Evolutionary conservation across 2,329 filamentous ascomycete species (phyloP).

Genomic region (Cladorrhinum sp.): DNA sequence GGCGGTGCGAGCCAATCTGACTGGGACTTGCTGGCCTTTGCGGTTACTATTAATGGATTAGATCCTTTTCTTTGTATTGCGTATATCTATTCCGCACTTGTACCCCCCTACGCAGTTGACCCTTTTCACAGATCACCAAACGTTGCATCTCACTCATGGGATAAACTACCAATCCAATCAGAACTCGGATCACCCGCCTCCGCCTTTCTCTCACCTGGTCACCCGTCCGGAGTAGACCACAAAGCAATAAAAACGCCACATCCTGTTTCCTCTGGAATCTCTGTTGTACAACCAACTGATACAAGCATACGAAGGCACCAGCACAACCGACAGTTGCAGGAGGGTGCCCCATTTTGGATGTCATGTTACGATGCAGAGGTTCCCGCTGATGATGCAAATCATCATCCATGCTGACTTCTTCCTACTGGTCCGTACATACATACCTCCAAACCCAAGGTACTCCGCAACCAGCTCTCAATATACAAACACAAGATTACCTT

Average conservation of each 20-base stretch:
- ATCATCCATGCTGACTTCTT: neutral
- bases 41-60: neutral
- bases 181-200: neutral
- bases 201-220: neutral
- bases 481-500: no score
- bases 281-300: neutral
- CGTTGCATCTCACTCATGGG: neutral
- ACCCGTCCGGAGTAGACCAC: neutral
- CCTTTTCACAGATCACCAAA: neutral
- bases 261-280: neutral
- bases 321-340: neutral
- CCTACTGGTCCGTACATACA: no score
- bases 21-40: neutral
- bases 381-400: conserved; percentile 5
- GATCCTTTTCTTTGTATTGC: neutral
- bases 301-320: neutral
- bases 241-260: neutral
- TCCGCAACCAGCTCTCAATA: no score
- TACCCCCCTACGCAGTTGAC: neutral
- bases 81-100: neutral
- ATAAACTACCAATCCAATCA: neutral
- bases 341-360: neutral
- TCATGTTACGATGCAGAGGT: conserved; percentile 7
- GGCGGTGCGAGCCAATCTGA: neutral
- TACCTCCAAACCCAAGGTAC: no score